These are phyloP conservation scores for Lepidopterella palustris DNA, from an alignment of 495 filamentous ascomycete species.

Conservation along the genomic window DNA sequence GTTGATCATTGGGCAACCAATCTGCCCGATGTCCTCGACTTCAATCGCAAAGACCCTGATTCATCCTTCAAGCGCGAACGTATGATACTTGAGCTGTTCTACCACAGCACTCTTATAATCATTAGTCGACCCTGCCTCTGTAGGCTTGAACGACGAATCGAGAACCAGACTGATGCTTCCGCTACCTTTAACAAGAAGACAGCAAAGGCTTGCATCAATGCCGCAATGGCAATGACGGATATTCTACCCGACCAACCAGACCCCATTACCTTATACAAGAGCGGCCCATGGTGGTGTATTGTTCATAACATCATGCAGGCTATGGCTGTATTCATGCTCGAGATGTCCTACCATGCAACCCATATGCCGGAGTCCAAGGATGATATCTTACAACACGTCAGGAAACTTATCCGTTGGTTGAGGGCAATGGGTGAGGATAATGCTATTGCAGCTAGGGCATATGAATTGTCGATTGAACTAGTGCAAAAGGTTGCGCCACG, in stretches of 20 bases:
- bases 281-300: conserved; percentile 14
- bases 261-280: conserved; percentile 4
- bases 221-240: conserved; percentile 50
- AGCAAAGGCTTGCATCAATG: conserved; percentile 51
- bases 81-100: conserved; percentile 42
- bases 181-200: conserved; percentile 47
- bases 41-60: conserved; percentile 9
- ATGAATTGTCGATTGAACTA: background rate
- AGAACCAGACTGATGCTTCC: conserved; percentile 40
- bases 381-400: background rate
- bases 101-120: conserved; percentile 53
- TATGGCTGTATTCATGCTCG: conserved; percentile 16
- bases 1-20: conserved; percentile 47
- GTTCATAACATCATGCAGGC: conserved; percentile 25
- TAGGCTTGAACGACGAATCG: conserved; percentile 43
- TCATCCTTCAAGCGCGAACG: conserved; percentile 31
- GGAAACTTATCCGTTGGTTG: conserved; percentile 14
- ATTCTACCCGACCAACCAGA: conserved; percentile 27
- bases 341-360: conserved; percentile 2
- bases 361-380: background rate
- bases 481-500: background rate
- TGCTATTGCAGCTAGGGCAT: background rate
- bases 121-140: conserved; percentile 58
- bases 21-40: conserved; percentile 10
- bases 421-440: background rate